phyloP scores from a whole-genome alignment of 2,329 filamentous ascomycete genomes.

The Pseudogymnoascus sp. region DNA sequence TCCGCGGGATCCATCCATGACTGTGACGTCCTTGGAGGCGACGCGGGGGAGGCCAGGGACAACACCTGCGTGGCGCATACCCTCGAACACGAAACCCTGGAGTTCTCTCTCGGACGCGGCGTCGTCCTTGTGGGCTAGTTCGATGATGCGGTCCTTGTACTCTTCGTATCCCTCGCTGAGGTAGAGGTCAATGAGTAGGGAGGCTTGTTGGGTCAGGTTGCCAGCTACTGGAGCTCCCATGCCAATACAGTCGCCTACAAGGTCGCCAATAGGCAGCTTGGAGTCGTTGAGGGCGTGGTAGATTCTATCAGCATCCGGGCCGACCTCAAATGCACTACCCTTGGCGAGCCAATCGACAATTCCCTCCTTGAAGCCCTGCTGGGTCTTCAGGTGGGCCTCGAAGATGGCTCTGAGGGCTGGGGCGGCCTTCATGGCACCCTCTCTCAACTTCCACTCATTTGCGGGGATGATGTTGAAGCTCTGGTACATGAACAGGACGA shows the following conservation, averaged over 20 bases:
- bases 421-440: conserved; percentile 33
- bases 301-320: conserved; percentile 40
- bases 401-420: conserved; percentile 33
- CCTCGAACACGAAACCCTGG: conserved; percentile 45
- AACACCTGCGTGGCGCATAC: conserved; percentile 43
- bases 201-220: conserved; percentile 44
- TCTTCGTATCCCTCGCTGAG: conserved; percentile 40
- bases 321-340: conserved; percentile 40
- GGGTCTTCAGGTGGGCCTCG: conserved; percentile 37
- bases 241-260: conserved; percentile 42
- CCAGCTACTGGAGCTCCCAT: conserved; percentile 41
- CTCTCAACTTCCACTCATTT: conserved; percentile 40
- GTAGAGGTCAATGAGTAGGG: conserved; percentile 43
- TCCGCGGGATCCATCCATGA: conserved; percentile 39
- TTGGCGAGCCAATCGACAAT: conserved; percentile 39
- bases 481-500: conserved; percentile 41
- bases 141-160: conserved; percentile 42
- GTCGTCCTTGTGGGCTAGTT: conserved; percentile 38
- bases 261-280: conserved; percentile 36
- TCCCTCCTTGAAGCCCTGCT: conserved; percentile 33
- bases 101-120: conserved; percentile 36
- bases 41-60: conserved; percentile 44
- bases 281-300: conserved; percentile 40
- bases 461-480: conserved; percentile 43
- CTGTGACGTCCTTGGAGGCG: conserved; percentile 33